Base-by-base conservation (phyloP, 2,329 filamentous ascomycete genomes). In the Aspergillus pseudonomiae region DNA sequence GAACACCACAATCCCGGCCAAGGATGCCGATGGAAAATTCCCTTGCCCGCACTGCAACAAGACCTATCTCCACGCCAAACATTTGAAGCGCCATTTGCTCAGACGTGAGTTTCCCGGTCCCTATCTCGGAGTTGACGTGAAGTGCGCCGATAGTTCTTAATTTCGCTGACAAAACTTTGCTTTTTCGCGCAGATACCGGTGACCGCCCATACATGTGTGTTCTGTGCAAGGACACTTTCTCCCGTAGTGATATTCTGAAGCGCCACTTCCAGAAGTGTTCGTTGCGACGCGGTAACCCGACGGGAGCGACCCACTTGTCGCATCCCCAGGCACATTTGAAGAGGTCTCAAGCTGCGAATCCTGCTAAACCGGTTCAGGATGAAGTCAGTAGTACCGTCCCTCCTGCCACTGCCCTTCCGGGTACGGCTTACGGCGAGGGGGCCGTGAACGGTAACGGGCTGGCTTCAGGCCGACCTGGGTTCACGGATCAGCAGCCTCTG, bases 201-300 rank as follows among this genome's bases (percentile, higher is more conserved):
- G 94, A 98, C 79, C 92, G 95, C 70, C 95, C 95, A 62, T 99
- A 99, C 83, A 96, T 96, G 89, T 99, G 95, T 82, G 92, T 96
- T 69, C 85, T 99, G 58, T 99, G 95, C 85, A 93, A 95, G 79
- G 95, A 98, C 80, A 98, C 94, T 39, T 99, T 99, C 81, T 97
- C 93, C 56, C 90, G 95, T 78, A 97, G 93, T 85, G 95, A 99
- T 77, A 98, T 99, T 69, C 83, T 99, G 74, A 99, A 99, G 85
- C 92, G 95, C 69, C 95, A 99, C 82, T 99, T 98, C 82, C 94
- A 97, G 80, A 99, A 99, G 84, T 99, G 95, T 83, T 97, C 95
- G 45, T 93, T 97, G 69, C 90, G 95, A 73, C 90, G 95, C 76
- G 95, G 95, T 63, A 98, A 98, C 81, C 94, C 95, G 60, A 97